Conservation (phyloP, 2,329 filamentous ascomycete species). For the Phyllosticta citriasiana region DNA sequence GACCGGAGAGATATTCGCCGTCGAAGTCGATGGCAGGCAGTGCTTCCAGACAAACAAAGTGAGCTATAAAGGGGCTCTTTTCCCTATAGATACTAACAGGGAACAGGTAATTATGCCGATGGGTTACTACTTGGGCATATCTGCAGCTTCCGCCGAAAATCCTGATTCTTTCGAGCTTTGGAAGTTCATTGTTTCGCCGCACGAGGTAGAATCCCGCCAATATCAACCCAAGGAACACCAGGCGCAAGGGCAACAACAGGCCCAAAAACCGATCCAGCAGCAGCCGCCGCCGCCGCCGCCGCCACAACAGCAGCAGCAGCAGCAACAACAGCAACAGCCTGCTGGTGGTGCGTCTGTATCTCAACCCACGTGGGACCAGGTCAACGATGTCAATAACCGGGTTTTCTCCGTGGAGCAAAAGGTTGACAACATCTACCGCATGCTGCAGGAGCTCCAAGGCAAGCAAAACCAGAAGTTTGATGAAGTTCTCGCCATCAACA, state of each 20-base stretch:
- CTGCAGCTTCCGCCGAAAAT: conserved; percentile 78
- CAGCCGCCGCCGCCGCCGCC: conserved; percentile 17
- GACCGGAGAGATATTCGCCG: conserved; percentile 55
- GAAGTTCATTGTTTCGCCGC: conserved; percentile 64
- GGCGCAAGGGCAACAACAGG: conserved; percentile 12
- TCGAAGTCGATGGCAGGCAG: conserved; percentile 65
- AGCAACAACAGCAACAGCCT: neutral
- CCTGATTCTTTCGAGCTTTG: conserved; percentile 93
- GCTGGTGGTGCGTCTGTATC: neutral
- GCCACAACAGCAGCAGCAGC: conserved; percentile 5
- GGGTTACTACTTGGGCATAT: conserved; percentile 79
- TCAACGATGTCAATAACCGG: conserved; percentile 75
- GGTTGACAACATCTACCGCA: conserved; percentile 51
- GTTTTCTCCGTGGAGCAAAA: conserved; percentile 65
- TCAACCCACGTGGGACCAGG: conserved; percentile 43
- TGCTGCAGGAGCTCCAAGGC: conserved; percentile 42
- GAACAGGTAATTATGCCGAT: conserved; percentile 59
- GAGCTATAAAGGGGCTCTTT: conserved; percentile 9
- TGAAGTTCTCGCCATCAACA: conserved; percentile 33
- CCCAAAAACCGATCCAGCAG: conserved; percentile 14
- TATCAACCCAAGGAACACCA: conserved; percentile 14
- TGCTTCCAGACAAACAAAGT: conserved; percentile 75
- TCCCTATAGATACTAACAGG: neutral
- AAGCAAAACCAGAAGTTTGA: conserved; percentile 47
- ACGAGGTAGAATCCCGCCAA: conserved; percentile 18